These are phyloP conservation scores for Canariomyces notabilis DNA, from an alignment of 2,329 filamentous ascomycete genomes.

Conservation along the genomic window DNA sequence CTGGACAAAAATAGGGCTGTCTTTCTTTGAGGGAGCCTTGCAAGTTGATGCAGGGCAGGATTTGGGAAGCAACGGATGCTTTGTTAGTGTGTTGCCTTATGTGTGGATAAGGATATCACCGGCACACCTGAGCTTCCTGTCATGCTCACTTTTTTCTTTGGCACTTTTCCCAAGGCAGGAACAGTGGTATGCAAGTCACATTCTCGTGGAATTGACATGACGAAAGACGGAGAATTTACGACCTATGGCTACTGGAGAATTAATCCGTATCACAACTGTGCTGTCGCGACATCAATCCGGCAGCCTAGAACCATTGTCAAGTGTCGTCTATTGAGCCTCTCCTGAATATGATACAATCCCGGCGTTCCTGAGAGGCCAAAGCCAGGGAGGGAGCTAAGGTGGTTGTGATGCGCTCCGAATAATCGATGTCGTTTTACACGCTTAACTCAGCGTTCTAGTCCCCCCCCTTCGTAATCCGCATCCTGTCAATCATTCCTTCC, in stretches of 20 bases:
- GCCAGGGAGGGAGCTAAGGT: constrained; percentile 1
- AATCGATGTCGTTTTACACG: constrained; percentile 4
- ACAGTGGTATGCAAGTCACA: too few relatives aligned
- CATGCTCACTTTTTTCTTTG: background rate
- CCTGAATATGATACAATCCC: constrained; percentile 18
- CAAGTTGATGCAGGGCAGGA: background rate
- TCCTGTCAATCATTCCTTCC: constrained; percentile 1
- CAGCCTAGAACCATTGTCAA: background rate
- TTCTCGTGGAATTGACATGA: too few relatives aligned
- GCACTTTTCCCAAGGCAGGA: background rate
- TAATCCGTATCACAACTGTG: background rate
- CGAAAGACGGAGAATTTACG: too few relatives aligned
- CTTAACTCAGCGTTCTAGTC: background rate
- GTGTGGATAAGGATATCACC: background rate
- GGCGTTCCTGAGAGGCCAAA: constrained; percentile 10
- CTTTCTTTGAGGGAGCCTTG: background rate
- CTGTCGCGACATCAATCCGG: background rate
- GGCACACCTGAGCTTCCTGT: too few relatives aligned
- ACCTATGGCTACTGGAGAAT: too few relatives aligned
- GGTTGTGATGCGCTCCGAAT: background rate
- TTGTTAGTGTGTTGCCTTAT: background rate
- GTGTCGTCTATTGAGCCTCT: constrained; percentile 15
- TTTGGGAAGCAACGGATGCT: background rate
- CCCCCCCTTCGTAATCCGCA: background rate
- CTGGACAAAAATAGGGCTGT: background rate